These are phyloP conservation scores for Pythium brachiatum DNA, from an alignment of 352 stramenopile genomes.

Conservation along the genomic window DNA sequence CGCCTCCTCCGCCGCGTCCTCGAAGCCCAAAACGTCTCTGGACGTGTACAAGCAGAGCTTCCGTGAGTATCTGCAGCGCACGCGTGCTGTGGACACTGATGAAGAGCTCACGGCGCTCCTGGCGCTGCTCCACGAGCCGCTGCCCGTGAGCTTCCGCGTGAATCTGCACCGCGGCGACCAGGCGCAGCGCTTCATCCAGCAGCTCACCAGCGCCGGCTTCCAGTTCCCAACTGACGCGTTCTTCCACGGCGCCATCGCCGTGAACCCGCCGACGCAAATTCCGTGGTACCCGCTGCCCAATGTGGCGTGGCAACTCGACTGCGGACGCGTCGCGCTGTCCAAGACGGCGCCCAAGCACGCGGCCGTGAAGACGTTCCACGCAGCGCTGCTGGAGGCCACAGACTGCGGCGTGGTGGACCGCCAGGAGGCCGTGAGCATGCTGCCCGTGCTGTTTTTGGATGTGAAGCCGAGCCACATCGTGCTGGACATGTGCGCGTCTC, in stretches of 20 bases:
- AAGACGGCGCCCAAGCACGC: slow-evolving; percentile 80
- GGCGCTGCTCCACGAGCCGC: slow-evolving; percentile 66
- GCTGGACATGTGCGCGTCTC: slow-evolving; percentile 93
- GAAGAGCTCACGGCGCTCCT: slow-evolving; percentile 64
- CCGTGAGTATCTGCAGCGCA: slow-evolving; percentile 75
- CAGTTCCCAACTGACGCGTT: slow-evolving; percentile 61
- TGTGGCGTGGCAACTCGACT: slow-evolving; percentile 83
- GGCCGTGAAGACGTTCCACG: slow-evolving; percentile 88
- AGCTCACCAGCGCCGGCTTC: slow-evolving; percentile 39
- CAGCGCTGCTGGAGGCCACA: slow-evolving; percentile 92
- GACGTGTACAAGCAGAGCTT: slow-evolving; percentile 85
- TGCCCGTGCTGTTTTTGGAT: slow-evolving; percentile 96
- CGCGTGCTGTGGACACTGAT: slow-evolving; percentile 47
- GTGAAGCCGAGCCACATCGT: slow-evolving; percentile 83
- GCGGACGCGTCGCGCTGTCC: slow-evolving; percentile 74
- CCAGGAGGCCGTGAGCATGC: slow-evolving; percentile 98
- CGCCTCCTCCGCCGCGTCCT: not conserved
- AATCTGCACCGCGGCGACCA: slow-evolving; percentile 71
- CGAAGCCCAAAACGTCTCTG: slow-evolving; percentile 48
- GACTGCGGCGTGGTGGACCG: slow-evolving; percentile 92
- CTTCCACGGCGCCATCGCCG: slow-evolving; percentile 44
- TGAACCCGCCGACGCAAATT: slow-evolving; percentile 71
- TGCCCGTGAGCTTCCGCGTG: slow-evolving; percentile 80
- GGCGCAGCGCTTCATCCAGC: slow-evolving; percentile 42
- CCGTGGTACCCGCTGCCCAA: slow-evolving; percentile 76